phyloP scores from a whole-genome alignment of 805 yeast genomes.

The Saccharomycopsis fodiens region DNA sequence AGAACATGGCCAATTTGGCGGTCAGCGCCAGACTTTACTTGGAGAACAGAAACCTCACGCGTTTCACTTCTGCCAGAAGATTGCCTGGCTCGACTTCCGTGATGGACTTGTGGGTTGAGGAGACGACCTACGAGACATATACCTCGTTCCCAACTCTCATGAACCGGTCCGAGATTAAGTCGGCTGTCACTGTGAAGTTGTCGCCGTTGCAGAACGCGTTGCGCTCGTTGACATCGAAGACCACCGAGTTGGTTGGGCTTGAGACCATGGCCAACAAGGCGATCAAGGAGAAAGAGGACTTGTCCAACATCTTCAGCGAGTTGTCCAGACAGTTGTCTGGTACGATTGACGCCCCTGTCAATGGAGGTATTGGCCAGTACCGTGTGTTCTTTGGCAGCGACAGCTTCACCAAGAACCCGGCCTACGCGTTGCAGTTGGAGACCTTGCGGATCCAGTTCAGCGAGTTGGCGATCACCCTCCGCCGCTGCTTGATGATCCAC shows the following conservation, averaged over 20 bases:
- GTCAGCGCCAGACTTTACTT: constrained; percentile 67
- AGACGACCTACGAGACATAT: constrained; percentile 66
- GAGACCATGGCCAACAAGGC: constrained; percentile 54
- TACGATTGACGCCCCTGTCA: constrained; percentile 86
- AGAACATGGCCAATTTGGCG: constrained; percentile 29
- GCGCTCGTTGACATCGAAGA: constrained; percentile 56
- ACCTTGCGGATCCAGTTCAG: constrained; percentile 42
- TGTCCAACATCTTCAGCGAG: constrained; percentile 46
- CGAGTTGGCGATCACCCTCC: constrained; percentile 59
- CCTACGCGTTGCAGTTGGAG: constrained; percentile 25
- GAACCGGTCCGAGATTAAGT: constrained; percentile 70
- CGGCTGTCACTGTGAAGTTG: constrained; percentile 40
- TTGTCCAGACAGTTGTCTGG: constrained; percentile 70
- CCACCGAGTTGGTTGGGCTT: constrained; percentile 61
- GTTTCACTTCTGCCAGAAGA: constrained; percentile 61
- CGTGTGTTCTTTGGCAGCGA: constrained; percentile 52
- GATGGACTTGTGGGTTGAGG: constrained; percentile 82
- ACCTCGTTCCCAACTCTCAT: constrained; percentile 81
- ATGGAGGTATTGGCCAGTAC: constrained; percentile 86
- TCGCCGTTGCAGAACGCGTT: constrained; percentile 86
- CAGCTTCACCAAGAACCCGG: constrained; percentile 24
- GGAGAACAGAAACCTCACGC: constrained; percentile 63
- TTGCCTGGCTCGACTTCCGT: constrained; percentile 68
- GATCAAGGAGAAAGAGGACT: constrained; percentile 42
- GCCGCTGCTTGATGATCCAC: constrained; percentile 61